A percentile compares a stretch with the other conserved stretches of the same genome.
Conservation (phyloP, 2,329 filamentous ascomycete genomes). For the Huntiella abstrusa region DNA sequence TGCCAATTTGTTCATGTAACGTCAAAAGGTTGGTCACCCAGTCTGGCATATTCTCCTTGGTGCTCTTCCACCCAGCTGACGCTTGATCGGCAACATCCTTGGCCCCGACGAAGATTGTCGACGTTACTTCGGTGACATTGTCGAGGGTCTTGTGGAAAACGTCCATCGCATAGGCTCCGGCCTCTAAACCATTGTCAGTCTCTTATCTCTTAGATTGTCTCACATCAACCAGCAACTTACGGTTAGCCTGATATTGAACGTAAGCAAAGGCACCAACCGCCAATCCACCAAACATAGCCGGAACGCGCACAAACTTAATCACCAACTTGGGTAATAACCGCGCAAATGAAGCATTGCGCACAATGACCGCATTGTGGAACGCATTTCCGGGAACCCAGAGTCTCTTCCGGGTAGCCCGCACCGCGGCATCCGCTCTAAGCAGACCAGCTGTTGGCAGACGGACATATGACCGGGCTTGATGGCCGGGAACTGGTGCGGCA, state of each 20-base stretch:
- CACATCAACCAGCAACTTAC: constrained; percentile 30
- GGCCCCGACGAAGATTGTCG: constrained; percentile 50
- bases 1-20: constrained; percentile 39
- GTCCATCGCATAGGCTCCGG: constrained; percentile 35
- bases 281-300: constrained; percentile 78
- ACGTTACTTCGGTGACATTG: constrained; percentile 48
- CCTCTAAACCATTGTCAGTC: constrained; percentile 20
- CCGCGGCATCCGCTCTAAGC: constrained; percentile 43
- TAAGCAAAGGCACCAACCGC: constrained; percentile 78
- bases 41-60: constrained; percentile 52
- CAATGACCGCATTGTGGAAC: constrained; percentile 60
- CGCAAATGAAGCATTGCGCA: constrained; percentile 45
- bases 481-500: background rate
- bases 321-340: constrained; percentile 66
- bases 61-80: constrained; percentile 61
- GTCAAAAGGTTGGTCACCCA: constrained; percentile 64
- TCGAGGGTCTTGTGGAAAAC: constrained; percentile 57
- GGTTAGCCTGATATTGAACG: constrained; percentile 85
- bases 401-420: constrained; percentile 41
- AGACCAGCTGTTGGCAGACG: constrained; percentile 50
- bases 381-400: constrained; percentile 66
- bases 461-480: constrained; percentile 21
- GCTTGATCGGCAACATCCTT: constrained; percentile 65
- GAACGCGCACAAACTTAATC: constrained; percentile 73
- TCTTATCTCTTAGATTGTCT: background rate